These are phyloP conservation scores for Amphibolis antarctica DNA, from an alignment of 106 monocot species.

Conservation along the genomic window DNA sequence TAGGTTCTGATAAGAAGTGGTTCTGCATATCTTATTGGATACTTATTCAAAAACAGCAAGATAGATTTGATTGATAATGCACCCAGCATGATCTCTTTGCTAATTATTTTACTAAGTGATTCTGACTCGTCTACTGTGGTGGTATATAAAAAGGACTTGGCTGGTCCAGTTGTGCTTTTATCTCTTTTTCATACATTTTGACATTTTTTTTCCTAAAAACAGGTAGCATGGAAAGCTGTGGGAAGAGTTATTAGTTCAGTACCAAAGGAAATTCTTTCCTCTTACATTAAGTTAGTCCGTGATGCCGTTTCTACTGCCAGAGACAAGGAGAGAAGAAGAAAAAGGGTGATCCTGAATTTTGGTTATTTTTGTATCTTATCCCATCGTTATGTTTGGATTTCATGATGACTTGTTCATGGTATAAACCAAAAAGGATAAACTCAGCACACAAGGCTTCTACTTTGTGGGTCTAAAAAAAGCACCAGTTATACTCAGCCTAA, in stretches of 20 bases:
- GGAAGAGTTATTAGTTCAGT: slow-evolving; percentile 70
- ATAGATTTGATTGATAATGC: slow-evolving; percentile 85
- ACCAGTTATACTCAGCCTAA: too few relatives aligned
- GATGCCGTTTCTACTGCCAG: slow-evolving; percentile 97
- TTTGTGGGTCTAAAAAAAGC: too few relatives aligned
- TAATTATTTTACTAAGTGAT: slow-evolving; percentile 78
- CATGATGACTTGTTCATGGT: too few relatives aligned
- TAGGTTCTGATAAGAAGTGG: slow-evolving; percentile 86
- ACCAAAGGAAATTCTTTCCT: slow-evolving; percentile 77
- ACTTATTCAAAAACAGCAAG: slow-evolving; percentile 88
- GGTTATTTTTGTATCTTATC: neutral
- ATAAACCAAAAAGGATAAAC: too few relatives aligned
- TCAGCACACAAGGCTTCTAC: too few relatives aligned
- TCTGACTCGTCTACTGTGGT: slow-evolving; percentile 53
- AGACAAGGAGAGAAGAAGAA: slow-evolving; percentile 91
- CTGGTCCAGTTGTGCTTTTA: neutral
- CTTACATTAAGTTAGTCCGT: slow-evolving; percentile 82
- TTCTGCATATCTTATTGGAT: slow-evolving; percentile 78
- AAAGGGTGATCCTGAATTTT: slow-evolving; percentile 41
- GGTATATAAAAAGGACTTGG: slow-evolving; percentile 24
- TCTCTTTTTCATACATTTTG: neutral
- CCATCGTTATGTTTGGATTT: too few relatives aligned
- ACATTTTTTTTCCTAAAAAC: slow-evolving; percentile 13
- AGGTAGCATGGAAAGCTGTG: slow-evolving; percentile 91
- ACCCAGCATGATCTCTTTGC: slow-evolving; percentile 53